phyloP scores from a whole-genome alignment of 1,139 yeast genomes.

The Lodderomyces orthopsilosis region DNA sequence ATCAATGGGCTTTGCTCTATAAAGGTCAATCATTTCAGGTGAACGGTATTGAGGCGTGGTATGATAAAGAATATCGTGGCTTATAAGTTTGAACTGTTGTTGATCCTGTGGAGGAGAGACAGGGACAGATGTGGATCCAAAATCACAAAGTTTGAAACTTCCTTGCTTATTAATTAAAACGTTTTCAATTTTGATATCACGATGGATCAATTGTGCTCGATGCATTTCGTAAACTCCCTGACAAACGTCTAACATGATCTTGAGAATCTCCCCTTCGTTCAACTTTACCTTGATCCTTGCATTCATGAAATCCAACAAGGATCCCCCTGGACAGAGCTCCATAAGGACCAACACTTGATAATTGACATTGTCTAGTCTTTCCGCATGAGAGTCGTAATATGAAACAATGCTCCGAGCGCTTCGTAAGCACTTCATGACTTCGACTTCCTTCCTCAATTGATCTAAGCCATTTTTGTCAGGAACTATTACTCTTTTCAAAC shows the following conservation, averaged over 20 bases:
- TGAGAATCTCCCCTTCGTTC: conserved; percentile 58
- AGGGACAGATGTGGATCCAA: conserved; percentile 67
- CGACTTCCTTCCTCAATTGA: conserved; percentile 69
- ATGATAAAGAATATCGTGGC: conserved; percentile 67
- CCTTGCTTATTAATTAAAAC: conserved; percentile 59
- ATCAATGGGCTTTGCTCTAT: conserved; percentile 64
- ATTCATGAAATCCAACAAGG: conserved; percentile 74
- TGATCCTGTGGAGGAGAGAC: conserved; percentile 63
- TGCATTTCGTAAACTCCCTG: conserved; percentile 76
- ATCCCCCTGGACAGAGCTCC: conserved; percentile 76
- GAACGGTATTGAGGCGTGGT: conserved; percentile 83
- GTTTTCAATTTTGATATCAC: conserved; percentile 79
- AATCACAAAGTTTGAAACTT: conserved; percentile 69
- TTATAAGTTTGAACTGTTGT: conserved; percentile 57
- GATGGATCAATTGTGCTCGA: conserved; percentile 56
- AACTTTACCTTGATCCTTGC: conserved; percentile 62
- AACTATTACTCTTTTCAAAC: conserved; percentile 71
- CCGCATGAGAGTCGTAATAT: conserved; percentile 77
- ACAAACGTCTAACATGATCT: conserved; percentile 64
- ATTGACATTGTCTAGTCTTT: conserved; percentile 50
- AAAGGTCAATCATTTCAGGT: conserved; percentile 79
- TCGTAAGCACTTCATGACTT: conserved; percentile 70
- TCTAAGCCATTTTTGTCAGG: conserved; percentile 68
- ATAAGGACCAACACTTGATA: conserved; percentile 74
- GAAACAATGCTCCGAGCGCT: conserved; percentile 58